These are phyloP conservation scores for Trichomonas vaginalis DNA, from an alignment of 208 protist genomes.

Conservation along the genomic window DNA sequence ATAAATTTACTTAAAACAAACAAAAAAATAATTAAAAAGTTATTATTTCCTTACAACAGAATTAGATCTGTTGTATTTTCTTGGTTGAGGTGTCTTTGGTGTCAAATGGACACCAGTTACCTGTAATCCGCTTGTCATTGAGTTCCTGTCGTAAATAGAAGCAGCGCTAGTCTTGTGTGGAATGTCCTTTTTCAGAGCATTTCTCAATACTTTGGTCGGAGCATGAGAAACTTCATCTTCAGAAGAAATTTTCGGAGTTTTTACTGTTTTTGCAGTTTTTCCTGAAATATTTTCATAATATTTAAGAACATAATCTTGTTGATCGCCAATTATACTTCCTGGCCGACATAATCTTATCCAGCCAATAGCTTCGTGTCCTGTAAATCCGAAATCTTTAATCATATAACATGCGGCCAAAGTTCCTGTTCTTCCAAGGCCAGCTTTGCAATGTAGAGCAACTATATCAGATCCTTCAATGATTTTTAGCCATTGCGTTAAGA, in stretches of 20 bases:
- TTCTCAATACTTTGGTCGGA: background rate
- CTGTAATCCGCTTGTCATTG: background rate
- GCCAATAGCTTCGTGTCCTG: slow-evolving; percentile 62
- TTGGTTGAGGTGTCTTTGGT: background rate
- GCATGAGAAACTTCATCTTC: background rate
- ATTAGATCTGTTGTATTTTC: background rate
- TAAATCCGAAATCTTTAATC: slow-evolving; percentile 65
- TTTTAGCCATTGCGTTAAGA: background rate
- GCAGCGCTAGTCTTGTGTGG: background rate
- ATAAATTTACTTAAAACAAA: too few species aligned
- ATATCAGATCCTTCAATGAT: background rate
- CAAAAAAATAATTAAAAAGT: too few species aligned
- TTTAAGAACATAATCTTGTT: slow-evolving; percentile 71
- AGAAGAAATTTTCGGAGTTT: background rate
- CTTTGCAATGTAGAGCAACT: background rate
- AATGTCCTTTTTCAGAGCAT: background rate
- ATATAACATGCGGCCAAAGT: slow-evolving; percentile 54
- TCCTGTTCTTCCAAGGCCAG: slow-evolving; percentile 36
- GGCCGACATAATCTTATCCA: slow-evolving; percentile 74
- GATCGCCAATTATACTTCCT: slow-evolving; percentile 75
- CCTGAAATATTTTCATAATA: background rate
- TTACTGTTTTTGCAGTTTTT: background rate
- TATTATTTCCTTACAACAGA: too few species aligned
- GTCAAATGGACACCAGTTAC: background rate
- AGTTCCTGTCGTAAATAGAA: background rate